Evolutionary conservation across 768 basidiomycete genomes (phyloP), one percentile per base, ranked within the genome.

Genomic region (Udeniomyces megalosporus): DNA sequence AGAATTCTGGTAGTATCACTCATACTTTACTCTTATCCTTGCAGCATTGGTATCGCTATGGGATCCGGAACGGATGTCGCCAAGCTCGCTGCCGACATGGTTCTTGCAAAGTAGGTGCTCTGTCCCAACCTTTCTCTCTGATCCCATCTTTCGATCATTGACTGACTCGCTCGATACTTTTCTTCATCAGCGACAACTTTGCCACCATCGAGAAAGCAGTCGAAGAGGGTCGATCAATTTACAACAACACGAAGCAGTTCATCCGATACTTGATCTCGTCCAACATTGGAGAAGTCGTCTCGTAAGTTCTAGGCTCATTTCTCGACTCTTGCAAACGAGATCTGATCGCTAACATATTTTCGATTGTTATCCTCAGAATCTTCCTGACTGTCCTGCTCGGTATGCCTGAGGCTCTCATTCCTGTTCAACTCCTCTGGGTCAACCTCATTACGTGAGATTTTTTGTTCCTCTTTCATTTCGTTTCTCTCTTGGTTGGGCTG

Each of bases 191-290:
- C 73, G 91, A 91, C 52, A 97, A 97, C 77, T 99, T 99, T 74
- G 84, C 90, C 12, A 92, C 91, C 7, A 96, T 99, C 74, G 92
- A 95, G 73, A 78, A 83, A 68, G 93, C 93, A 8, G 91, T 99
- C 49, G 93, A 97, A 74, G 93, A 99, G 76, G 93, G 93, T 68
- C 79, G 93, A 74, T 79, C 93, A 62, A 99, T 97, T 70, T 97
- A 96, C 75, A 96, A 96, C 76, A 99, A 99, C 76, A 97, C 92
- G 49, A 99, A 99, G 76, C 93, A 97, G 73, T 99, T 99, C 75
- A 96, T 99, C 74, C 85, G 93, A 69, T 99, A 97, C 77, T 84
- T 99, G 71, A 97, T 74, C 75, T 95, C 91, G 32, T 91, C 88
- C 63, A 96, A 95, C 77, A 95, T 95, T 71, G 92, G 92, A 60